A percentile compares a stretch with the other conserved stretches of the same genome.
These are phyloP conservation scores for Bipolaris bicolor DNA, from an alignment of 2,329 filamentous ascomycete genomes.

Conservation along the genomic window DNA sequence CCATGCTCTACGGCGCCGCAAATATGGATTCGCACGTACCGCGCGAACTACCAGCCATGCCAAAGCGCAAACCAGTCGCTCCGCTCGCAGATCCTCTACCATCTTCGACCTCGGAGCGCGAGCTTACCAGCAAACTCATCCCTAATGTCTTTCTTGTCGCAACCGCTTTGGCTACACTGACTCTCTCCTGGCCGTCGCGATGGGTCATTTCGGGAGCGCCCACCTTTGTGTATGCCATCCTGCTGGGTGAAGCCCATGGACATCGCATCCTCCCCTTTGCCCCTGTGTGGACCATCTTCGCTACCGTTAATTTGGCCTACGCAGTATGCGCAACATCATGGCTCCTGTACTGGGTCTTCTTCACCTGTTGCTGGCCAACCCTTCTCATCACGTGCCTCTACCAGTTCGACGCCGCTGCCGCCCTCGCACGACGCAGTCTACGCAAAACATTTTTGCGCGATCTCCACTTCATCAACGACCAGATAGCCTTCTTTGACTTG, in stretches of 20 bases:
- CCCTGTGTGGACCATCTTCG: slow-evolving; percentile 56
- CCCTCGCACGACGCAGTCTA: slow-evolving; percentile 46
- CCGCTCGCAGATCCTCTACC: slow-evolving; percentile 1
- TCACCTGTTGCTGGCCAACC: slow-evolving; percentile 50
- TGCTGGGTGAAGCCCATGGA: slow-evolving; percentile 46
- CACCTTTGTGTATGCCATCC: slow-evolving; percentile 44
- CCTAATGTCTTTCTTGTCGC: slow-evolving; percentile 23
- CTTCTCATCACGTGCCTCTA: slow-evolving; percentile 54
- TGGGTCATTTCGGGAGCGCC: slow-evolving; percentile 54
- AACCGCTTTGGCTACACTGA: slow-evolving; percentile 13
- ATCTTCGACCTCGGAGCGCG: slow-evolving; percentile 15
- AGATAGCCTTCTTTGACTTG: slow-evolving; percentile 57
- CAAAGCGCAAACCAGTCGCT: slow-evolving; percentile 24
- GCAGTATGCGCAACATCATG: slow-evolving; percentile 59
- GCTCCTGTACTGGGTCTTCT: slow-evolving; percentile 57
- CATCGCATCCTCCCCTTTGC: slow-evolving; percentile 53
- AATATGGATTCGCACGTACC: slow-evolving; percentile 18
- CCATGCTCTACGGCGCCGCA: background rate
- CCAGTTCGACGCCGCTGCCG: slow-evolving; percentile 53
- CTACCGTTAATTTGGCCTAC: slow-evolving; percentile 56
- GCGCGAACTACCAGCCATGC: slow-evolving; percentile 11
- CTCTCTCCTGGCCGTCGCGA: slow-evolving; percentile 31
- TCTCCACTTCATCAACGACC: slow-evolving; percentile 59
- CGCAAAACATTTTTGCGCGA: slow-evolving; percentile 49
- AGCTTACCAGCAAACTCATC: slow-evolving; percentile 19